Evolutionary conservation across 352 stramenopile genomes (phyloP).

Genomic region (Stramenopiles sp.): DNA sequence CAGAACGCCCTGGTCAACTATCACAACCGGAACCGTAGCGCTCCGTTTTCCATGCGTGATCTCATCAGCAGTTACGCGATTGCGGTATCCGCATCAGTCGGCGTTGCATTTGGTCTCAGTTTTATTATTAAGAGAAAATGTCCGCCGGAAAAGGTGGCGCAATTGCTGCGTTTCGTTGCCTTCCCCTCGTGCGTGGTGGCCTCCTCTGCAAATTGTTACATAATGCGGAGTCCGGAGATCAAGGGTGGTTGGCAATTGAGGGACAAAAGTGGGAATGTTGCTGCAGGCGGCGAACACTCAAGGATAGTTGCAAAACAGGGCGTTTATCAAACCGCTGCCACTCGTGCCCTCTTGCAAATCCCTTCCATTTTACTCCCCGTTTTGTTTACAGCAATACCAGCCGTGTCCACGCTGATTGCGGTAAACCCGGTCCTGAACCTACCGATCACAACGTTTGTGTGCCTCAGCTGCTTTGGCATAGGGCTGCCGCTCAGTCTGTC

Average conservation of each 20-base stretch:
- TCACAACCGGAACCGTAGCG: slow-evolving; percentile 23
- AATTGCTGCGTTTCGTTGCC: slow-evolving; percentile 36
- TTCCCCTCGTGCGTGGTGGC: slow-evolving; percentile 40
- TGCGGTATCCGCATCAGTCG: slow-evolving; percentile 34
- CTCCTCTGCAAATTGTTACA: slow-evolving; percentile 43
- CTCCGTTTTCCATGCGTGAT: slow-evolving; percentile 24
- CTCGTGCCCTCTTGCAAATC: slow-evolving; percentile 35
- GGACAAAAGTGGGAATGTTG: slow-evolving; percentile 23
- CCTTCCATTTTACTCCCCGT: slow-evolving; percentile 40
- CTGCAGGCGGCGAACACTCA: slow-evolving; percentile 25
- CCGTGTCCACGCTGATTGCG: slow-evolving; percentile 21
- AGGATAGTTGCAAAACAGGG: slow-evolving; percentile 30
- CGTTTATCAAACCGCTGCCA: slow-evolving; percentile 35
- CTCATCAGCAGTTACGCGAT: slow-evolving; percentile 32
- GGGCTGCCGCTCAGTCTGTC: slow-evolving; percentile 34
- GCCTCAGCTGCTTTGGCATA: slow-evolving; percentile 37
- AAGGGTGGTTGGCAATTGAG: slow-evolving; percentile 31
- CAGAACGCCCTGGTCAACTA: slow-evolving; percentile 38
- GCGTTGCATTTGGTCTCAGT: slow-evolving; percentile 37
- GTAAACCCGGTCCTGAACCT: slow-evolving; percentile 25
- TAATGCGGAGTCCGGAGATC: slow-evolving; percentile 43
- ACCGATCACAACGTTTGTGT: slow-evolving; percentile 36
- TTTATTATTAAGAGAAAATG: slow-evolving; percentile 33
- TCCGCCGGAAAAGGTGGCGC: slow-evolving; percentile 23
- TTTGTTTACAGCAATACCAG: slow-evolving; percentile 26